Evolutionary conservation across 1,284 basidiomycete genomes (phyloP).

Genomic region (Ganoderma resinaceum): DNA sequence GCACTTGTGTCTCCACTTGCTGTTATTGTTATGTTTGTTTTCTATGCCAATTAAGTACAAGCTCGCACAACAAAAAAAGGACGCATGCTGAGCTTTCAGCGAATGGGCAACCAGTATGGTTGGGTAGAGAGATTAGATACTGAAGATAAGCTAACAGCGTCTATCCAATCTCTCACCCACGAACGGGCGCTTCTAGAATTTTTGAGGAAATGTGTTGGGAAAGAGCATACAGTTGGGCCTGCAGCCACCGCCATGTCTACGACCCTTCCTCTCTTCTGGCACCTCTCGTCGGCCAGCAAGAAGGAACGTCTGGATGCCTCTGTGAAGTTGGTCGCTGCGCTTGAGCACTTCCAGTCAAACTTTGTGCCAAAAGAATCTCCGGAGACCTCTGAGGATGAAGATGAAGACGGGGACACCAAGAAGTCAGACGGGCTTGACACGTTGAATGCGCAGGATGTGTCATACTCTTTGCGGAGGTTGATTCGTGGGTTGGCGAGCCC

Average conservation of each 20-base stretch:
- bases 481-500: conserved; percentile 90
- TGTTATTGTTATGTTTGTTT: not conserved
- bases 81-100: not conserved
- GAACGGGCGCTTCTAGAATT: conserved; percentile 22
- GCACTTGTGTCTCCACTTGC: not conserved
- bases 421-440: conserved; percentile 57
- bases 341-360: conserved; percentile 83
- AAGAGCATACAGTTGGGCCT: conserved; percentile 1
- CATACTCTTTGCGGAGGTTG: conserved; percentile 87
- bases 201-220: too few relatives aligned
- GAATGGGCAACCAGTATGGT: too few relatives aligned
- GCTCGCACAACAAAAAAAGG: not conserved
- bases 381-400: conserved; percentile 46
- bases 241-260: conserved; percentile 64
- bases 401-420: conserved; percentile 43
- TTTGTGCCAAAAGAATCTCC: conserved; percentile 54
- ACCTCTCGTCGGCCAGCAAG: conserved; percentile 85
- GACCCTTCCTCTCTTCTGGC: conserved; percentile 93
- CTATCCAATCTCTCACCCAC: conserved; percentile 24
- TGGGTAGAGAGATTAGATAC: conserved; percentile 19
- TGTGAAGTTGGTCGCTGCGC: conserved; percentile 79
- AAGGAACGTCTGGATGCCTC: conserved; percentile 87
- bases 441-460: conserved; percentile 86
- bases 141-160: conserved; percentile 1
- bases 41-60: not conserved